These are phyloP conservation scores for Populus tremula DNA, from an alignment of 345 rosid species.

Conservation along the genomic window DNA sequence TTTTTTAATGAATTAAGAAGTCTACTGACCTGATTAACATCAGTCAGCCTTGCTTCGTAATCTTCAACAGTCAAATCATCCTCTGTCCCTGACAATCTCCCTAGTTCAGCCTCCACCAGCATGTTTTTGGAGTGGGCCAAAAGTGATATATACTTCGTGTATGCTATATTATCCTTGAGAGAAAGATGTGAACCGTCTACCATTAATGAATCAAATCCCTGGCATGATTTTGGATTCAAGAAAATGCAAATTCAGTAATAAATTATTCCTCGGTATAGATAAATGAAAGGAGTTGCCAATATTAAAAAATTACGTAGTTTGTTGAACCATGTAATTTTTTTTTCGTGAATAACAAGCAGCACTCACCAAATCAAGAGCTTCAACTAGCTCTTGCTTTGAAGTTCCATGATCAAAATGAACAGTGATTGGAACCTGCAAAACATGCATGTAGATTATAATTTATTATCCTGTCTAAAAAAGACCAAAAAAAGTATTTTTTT, in stretches of 20 bases:
- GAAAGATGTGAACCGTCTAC: slow-evolving; percentile 94
- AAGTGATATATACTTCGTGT: slow-evolving; percentile 59
- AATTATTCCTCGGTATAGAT: not conserved
- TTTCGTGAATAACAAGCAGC: not conserved
- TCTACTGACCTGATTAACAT: slow-evolving; percentile 59
- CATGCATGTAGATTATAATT: not conserved
- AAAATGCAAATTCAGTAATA: slow-evolving; percentile 12
- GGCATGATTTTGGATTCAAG: slow-evolving; percentile 13
- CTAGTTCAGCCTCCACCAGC: slow-evolving; percentile 93
- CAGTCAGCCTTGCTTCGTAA: slow-evolving; percentile 87
- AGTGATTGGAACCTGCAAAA: slow-evolving; percentile 80
- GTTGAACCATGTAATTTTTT: not conserved
- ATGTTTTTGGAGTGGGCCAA: slow-evolving; percentile 69
- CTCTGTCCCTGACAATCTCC: slow-evolving; percentile 92
- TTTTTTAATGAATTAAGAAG: slow-evolving; percentile 1
- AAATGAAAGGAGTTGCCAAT: not conserved
- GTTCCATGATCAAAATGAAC: slow-evolving; percentile 96
- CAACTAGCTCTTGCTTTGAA: slow-evolving; percentile 71
- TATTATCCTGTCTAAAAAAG: too few relatives aligned
- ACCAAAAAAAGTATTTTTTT: too few relatives aligned
- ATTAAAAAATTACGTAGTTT: not conserved
- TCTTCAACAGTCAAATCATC: slow-evolving; percentile 93
- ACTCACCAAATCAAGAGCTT: slow-evolving; percentile 74
- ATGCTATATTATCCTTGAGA: slow-evolving; percentile 65
- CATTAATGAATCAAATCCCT: slow-evolving; percentile 97